Base-by-base conservation (phyloP, 192 early-diverging fungal genomes). In the Backusella liffmaniae region DNA sequence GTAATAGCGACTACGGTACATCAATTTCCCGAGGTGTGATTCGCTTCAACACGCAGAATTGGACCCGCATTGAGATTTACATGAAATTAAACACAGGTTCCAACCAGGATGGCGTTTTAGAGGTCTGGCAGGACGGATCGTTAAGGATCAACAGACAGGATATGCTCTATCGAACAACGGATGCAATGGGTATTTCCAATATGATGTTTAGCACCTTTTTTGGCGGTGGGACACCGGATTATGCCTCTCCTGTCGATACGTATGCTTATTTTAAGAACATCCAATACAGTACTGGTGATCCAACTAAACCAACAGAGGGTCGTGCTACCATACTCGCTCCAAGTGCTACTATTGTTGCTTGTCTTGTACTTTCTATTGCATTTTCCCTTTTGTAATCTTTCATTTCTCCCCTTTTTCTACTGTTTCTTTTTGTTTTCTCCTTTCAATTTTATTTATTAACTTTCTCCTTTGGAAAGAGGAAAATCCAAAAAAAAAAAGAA, bases 141-240 rank as follows among this genome's bases (percentile, higher is more conserved):
- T 49, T 73, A 16, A 72, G 53, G 29, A 74, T 84, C 6, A 77
- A 70, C 34, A 44, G 73, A 53, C 77, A 53, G 30, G 76, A 82
- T 23, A 70, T 86, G 1, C 77, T 76, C 4, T 86, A 84, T 51
- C 79, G 79, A 16, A 53, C 78, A 15, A 84, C 76, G 16, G 79
- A 79, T 10, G 80, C 82, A 72, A 77, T 86, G 66, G 80, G 78
- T 0, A 79, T 86, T 36, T 78, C 81, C 12, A 82, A 81, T 34
- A 37, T 86, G 34, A 81, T 84, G 81, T 86, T 86, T 56, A 84
- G 83, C 1, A 81, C 85, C 23, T 86, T 86, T 70, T 86, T 86
- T 79, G 85, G 85, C 68, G 85, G 85, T 39, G 76, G 77, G 3
- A 72, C 76, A 21, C 32, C 79, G 1, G 37, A 68, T 3, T 86